Evolutionary conservation across 768 basidiomycete genomes (phyloP).

Genomic region (Galerina marginata): DNA sequence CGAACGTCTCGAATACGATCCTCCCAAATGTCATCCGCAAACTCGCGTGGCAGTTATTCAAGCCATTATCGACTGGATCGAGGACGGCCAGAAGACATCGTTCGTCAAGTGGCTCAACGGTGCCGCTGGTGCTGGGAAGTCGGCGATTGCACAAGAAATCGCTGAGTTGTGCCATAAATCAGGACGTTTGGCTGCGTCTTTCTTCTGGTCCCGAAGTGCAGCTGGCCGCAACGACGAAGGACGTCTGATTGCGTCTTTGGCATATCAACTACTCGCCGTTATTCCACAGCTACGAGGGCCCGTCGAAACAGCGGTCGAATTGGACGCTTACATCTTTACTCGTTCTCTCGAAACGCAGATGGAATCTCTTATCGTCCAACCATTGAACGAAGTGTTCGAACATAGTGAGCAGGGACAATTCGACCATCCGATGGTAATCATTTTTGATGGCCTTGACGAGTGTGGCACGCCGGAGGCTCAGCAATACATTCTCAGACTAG

Average conservation of each 20-base stretch:
- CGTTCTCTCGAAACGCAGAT: conserved; percentile 7
- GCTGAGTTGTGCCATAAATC: conserved; percentile 6
- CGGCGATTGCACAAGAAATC: conserved; percentile 18
- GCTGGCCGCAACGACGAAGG: conserved; percentile 1
- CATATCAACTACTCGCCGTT: conserved; percentile 7
- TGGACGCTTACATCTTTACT: conserved; percentile 7
- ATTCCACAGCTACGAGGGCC: neutral
- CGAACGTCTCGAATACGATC: neutral
- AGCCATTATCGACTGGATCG: conserved; percentile 13
- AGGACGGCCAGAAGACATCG: neutral
- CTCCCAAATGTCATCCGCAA: conserved; percentile 18
- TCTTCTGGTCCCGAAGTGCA: conserved; percentile 15
- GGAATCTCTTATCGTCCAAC: conserved; percentile 8
- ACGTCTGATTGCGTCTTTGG: conserved; percentile 13
- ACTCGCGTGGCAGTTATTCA: conserved; percentile 15
- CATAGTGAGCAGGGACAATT: neutral
- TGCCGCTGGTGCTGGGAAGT: conserved; percentile 22
- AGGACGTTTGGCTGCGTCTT: conserved; percentile 6
- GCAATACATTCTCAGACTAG: neutral
- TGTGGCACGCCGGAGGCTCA: conserved; percentile 12
- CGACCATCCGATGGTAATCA: neutral
- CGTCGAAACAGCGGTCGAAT: neutral
- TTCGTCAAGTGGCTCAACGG: conserved; percentile 21
- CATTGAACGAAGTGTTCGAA: neutral
- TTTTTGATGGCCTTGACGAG: conserved; percentile 27